A percentile compares a stretch with the other conserved stretches of the same genome.
phyloP scores from a whole-genome alignment of 345 rosid genomes.

The Sapria himalayana region DNA sequence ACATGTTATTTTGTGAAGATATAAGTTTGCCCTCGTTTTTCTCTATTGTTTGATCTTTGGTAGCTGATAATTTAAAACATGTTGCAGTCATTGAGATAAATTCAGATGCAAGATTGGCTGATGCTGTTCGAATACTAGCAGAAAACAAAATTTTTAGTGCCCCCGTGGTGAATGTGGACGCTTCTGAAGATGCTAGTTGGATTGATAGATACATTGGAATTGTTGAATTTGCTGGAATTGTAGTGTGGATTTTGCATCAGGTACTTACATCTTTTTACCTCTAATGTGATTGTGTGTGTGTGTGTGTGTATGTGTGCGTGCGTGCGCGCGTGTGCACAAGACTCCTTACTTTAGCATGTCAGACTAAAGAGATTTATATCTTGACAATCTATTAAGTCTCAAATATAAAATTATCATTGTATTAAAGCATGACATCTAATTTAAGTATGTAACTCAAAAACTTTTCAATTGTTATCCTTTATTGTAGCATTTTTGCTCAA shows the following conservation, averaged over 20 bases:
- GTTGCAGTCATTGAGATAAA: slow-evolving; percentile 52
- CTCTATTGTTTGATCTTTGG: neutral
- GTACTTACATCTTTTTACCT: slow-evolving; percentile 12
- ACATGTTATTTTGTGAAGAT: too few species aligned
- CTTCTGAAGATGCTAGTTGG: slow-evolving; percentile 71
- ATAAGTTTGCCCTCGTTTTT: too few species aligned
- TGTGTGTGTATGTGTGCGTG: neutral
- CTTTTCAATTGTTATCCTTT: too few species aligned
- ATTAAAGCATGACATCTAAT: too few species aligned
- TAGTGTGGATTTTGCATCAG: slow-evolving; percentile 93
- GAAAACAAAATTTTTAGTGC: slow-evolving; percentile 53
- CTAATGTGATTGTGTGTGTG: neutral
- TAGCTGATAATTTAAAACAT: slow-evolving; percentile 1
- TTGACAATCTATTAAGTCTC: too few species aligned
- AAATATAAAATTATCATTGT: too few species aligned
- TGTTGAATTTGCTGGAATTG: slow-evolving; percentile 90
- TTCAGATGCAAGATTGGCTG: slow-evolving; percentile 69
- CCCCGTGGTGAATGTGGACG: slow-evolving; percentile 73
- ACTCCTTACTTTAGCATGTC: too few species aligned
- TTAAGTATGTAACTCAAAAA: too few species aligned
- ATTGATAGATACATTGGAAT: slow-evolving; percentile 84
- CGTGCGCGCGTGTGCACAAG: too few species aligned
- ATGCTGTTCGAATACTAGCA: slow-evolving; percentile 61
- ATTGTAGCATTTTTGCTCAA: too few species aligned
- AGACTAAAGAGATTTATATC: too few species aligned